These are phyloP conservation scores for Globisporangium splendens DNA, from an alignment of 352 stramenopile genomes.

Conservation along the genomic window DNA sequence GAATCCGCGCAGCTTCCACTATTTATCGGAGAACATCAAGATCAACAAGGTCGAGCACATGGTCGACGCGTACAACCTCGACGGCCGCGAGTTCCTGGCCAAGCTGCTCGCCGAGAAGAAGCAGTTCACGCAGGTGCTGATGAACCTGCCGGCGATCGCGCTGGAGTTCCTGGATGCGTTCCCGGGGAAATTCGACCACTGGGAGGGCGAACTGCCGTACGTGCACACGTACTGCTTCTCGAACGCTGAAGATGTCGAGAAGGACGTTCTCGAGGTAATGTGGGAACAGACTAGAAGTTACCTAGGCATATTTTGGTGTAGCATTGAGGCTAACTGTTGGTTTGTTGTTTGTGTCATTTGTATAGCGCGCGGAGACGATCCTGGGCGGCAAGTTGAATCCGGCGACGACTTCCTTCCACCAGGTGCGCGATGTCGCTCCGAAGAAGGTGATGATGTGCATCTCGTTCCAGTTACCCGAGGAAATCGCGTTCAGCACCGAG, in stretches of 20 bases:
- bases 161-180: slow-evolving; percentile 92
- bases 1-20: slow-evolving; percentile 90
- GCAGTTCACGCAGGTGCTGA: slow-evolving; percentile 90
- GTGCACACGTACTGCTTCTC: slow-evolving; percentile 97
- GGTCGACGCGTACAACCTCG: slow-evolving; percentile 89
- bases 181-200: slow-evolving; percentile 57
- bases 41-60: slow-evolving; percentile 88
- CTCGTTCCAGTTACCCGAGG: slow-evolving; percentile 89
- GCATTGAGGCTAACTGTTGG: no score
- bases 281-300: no score
- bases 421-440: slow-evolving; percentile 94
- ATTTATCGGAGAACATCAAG: slow-evolving; percentile 88
- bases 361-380: slow-evolving; percentile 62
- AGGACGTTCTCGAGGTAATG: slow-evolving; percentile 72
- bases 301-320: background rate
- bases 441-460: slow-evolving; percentile 98
- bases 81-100: slow-evolving; percentile 91
- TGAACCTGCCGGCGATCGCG: slow-evolving; percentile 95
- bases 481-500: slow-evolving; percentile 57
- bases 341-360: background rate
- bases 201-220: slow-evolving; percentile 66
- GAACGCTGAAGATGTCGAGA: slow-evolving; percentile 66
- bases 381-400: slow-evolving; percentile 58
- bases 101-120: slow-evolving; percentile 63
- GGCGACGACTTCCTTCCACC: slow-evolving; percentile 58